Percentiles rank a stretch among this genome's conserved stretches.
Conservation (phyloP, 1,284 basidiomycete species). For the Marasmius fiardii region DNA sequence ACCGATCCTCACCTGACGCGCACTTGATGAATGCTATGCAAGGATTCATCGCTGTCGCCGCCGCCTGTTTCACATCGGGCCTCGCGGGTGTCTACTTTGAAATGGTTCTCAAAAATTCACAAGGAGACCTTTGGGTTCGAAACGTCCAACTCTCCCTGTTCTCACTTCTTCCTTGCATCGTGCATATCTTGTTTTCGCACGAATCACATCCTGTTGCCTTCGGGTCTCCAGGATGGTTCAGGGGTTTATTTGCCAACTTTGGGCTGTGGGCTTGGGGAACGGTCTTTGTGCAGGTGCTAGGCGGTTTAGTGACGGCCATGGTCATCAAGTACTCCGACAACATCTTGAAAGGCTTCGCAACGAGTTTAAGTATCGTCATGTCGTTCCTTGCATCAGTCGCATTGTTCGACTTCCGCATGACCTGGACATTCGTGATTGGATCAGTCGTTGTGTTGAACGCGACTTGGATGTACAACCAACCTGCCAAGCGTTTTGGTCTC, state of each 20-base stretch:
- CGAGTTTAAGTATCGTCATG: constrained; percentile 88
- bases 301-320: constrained; percentile 87
- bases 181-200: constrained; percentile 73
- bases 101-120: constrained; percentile 92
- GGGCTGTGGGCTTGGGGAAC: constrained; percentile 91
- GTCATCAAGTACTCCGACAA: constrained; percentile 88
- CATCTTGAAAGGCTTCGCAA: constrained; percentile 93
- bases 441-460: constrained; percentile 80
- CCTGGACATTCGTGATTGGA: constrained; percentile 81
- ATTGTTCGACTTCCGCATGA: constrained; percentile 86
- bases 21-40: constrained; percentile 76
- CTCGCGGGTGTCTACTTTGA: constrained; percentile 99
- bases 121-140: constrained; percentile 91
- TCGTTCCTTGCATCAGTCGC: constrained; percentile 89
- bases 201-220: constrained; percentile 24
- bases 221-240: constrained; percentile 29
- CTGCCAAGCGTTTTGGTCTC: constrained; percentile 27
- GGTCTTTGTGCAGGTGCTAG: constrained; percentile 84
- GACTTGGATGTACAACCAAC: constrained; percentile 89
- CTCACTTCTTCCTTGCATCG: constrained; percentile 86
- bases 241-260: constrained; percentile 71
- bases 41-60: constrained; percentile 85
- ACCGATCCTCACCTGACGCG: constrained; percentile 28
- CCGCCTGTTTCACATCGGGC: constrained; percentile 94
- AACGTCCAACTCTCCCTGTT: constrained; percentile 96